Percentiles rank a stretch among this genome's conserved stretches.
Conservation (phyloP, 2,329 filamentous ascomycete genomes). For the Aspergillus calidoustus region DNA sequence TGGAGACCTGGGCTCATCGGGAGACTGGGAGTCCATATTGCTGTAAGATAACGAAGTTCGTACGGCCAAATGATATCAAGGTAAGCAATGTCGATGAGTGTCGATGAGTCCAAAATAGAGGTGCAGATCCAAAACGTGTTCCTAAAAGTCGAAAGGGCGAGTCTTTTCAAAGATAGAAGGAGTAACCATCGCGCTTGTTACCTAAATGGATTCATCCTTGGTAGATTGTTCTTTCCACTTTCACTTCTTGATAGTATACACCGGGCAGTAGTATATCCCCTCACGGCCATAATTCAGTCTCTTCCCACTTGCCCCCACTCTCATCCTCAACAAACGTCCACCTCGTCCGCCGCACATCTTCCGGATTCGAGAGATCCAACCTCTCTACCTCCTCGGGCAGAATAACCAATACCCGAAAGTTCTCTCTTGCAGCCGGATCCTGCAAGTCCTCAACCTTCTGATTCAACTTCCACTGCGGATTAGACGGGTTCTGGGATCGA, state of each 20-base stretch:
- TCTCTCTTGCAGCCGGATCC: slow-evolving; percentile 69
- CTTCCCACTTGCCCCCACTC: slow-evolving; percentile 61
- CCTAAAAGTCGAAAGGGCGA: not conserved
- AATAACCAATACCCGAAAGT: slow-evolving; percentile 89
- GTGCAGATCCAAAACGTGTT: not conserved
- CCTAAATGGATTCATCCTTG: not conserved
- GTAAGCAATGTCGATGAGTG: not conserved
- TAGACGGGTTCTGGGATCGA: slow-evolving; percentile 55
- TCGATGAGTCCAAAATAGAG: too few species aligned
- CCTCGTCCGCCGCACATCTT: slow-evolving; percentile 65
- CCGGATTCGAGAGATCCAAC: slow-evolving; percentile 71
- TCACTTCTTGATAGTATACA: not conserved
- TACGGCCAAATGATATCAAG: not conserved
- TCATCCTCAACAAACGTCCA: slow-evolving; percentile 63
- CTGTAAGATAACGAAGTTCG: not conserved
- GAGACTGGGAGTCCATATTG: not conserved
- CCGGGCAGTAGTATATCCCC: not conserved
- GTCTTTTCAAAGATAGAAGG: not conserved
- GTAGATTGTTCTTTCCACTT: not conserved
- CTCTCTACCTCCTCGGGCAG: slow-evolving; percentile 77
- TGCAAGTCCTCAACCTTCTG: slow-evolving; percentile 72
- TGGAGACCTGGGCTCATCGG: not conserved
- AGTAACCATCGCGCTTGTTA: not conserved
- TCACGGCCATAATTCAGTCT: slow-evolving; percentile 70
- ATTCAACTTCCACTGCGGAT: slow-evolving; percentile 54